A percentile compares a stretch with the other conserved stretches of the same genome.
These are phyloP conservation scores for Colletotrichum trifolii DNA, from an alignment of 2,329 filamentous ascomycete genomes.

Conservation along the genomic window DNA sequence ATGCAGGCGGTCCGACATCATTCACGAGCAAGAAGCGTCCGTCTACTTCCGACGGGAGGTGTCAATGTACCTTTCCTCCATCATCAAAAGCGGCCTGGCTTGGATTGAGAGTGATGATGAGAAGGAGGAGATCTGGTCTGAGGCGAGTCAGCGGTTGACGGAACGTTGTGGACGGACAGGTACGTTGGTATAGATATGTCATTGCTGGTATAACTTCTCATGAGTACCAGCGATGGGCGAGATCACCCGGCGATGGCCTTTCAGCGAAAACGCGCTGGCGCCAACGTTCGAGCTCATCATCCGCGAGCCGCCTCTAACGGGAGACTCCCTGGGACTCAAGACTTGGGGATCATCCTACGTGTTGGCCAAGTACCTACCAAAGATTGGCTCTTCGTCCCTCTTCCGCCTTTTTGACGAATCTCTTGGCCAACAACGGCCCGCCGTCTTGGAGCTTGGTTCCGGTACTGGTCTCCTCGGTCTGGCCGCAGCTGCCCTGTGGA, in stretches of 20 bases:
- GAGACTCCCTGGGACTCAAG: conserved; percentile 90
- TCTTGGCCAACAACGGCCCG: conserved; percentile 44
- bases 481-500: conserved; percentile 80
- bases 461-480: conserved; percentile 93
- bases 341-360: conserved; percentile 95
- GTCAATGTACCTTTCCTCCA: conserved; percentile 74
- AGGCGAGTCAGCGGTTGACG: conserved; percentile 81
- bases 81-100: conserved; percentile 73
- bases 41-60: conserved; percentile 61
- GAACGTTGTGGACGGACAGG: conserved; percentile 85
- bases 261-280: conserved; percentile 48
- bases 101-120: conserved; percentile 77
- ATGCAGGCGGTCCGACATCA: conserved; percentile 53
- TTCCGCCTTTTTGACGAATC: conserved; percentile 56
- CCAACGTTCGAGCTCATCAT: conserved; percentile 73
- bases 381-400: conserved; percentile 56
- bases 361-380: conserved; percentile 77
- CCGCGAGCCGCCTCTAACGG: conserved; percentile 87
- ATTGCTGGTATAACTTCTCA: not conserved
- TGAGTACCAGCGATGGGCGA: conserved; percentile 63
- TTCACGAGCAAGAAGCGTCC: conserved; percentile 54
- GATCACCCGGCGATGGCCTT: conserved; percentile 66
- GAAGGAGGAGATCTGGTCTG: conserved; percentile 78
- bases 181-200: conserved; percentile 45
- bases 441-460: conserved; percentile 82